Evolutionary conservation across 2,329 filamentous ascomycete genomes (phyloP).

Genomic region (Tricladium varicosporioides): DNA sequence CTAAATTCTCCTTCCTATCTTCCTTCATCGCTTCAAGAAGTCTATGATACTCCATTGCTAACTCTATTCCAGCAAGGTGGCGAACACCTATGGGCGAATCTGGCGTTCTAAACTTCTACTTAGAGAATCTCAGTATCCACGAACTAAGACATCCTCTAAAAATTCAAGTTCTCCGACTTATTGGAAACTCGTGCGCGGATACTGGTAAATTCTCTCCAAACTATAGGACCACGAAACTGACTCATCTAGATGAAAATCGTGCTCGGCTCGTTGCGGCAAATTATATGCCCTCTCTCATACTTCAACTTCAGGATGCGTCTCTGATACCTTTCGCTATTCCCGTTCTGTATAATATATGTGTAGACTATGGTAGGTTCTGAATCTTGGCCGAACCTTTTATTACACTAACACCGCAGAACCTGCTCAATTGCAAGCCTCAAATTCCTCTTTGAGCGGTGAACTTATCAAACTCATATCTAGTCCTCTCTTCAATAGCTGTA

Average conservation of each 20-base stretch:
- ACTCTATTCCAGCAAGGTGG: conserved; percentile 48
- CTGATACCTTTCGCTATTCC: conserved; percentile 53
- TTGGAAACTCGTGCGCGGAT: conserved; percentile 63
- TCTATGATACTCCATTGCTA: conserved; percentile 8
- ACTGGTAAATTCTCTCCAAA: conserved; percentile 40
- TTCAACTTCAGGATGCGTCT: conserved; percentile 45
- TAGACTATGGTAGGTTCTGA: conserved; percentile 56
- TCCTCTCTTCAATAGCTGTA: conserved; percentile 41
- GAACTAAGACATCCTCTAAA: conserved; percentile 43
- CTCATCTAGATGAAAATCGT: conserved; percentile 53
- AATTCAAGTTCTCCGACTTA: conserved; percentile 54
- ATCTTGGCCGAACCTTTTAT: background rate
- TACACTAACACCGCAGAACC: conserved; percentile 39
- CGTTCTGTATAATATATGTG: conserved; percentile 60
- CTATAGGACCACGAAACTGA: conserved; percentile 4
- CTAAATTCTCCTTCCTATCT: background rate
- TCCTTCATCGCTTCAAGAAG: too few relatives aligned
- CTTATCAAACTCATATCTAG: conserved; percentile 50
- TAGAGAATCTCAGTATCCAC: conserved; percentile 43
- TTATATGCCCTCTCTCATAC: conserved; percentile 47
- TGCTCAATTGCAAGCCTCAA: conserved; percentile 54
- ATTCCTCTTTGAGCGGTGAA: conserved; percentile 47
- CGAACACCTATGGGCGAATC: conserved; percentile 56
- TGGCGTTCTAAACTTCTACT: conserved; percentile 55
- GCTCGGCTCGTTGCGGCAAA: conserved; percentile 51